Evolutionary conservation across 805 yeast genomes (phyloP).

Genomic region (Soucietia sequanensis): DNA sequence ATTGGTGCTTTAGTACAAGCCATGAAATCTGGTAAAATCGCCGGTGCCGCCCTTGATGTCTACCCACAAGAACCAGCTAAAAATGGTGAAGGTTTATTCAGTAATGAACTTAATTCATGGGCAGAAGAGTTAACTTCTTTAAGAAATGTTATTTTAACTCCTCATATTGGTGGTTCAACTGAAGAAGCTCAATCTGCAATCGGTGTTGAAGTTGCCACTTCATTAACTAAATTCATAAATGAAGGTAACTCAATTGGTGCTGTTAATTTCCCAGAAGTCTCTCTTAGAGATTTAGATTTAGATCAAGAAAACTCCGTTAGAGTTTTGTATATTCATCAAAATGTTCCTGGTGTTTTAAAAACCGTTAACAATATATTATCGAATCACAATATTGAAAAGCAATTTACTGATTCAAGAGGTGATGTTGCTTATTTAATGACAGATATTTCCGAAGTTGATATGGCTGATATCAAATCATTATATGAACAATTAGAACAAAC

Average conservation of each 20-base stretch:
- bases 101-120: constrained; percentile 75
- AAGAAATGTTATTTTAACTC: constrained; percentile 89
- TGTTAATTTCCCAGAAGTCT: constrained; percentile 98
- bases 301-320: constrained; percentile 89
- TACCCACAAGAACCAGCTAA: constrained; percentile 97
- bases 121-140: constrained; percentile 75
- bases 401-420: constrained; percentile 95
- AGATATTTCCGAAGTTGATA: constrained; percentile 83
- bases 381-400: constrained; percentile 94
- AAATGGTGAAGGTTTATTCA: constrained; percentile 83
- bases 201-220: constrained; percentile 90
- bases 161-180: constrained; percentile 98
- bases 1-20: constrained; percentile 92
- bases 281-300: constrained; percentile 80
- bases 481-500: constrained; percentile 86
- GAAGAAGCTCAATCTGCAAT: constrained; percentile 98
- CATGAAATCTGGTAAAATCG: constrained; percentile 87
- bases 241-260: constrained; percentile 95
- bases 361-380: constrained; percentile 95
- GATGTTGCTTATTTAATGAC: constrained; percentile 98
- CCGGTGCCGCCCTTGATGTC: constrained; percentile 97
- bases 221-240: constrained; percentile 86
- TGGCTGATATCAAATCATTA: constrained; percentile 77
- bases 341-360: constrained; percentile 98
- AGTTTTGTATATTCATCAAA: constrained; percentile 93